These are phyloP conservation scores for Colletotrichum endophyticum DNA, from an alignment of 2,329 filamentous ascomycete species.

Conservation along the genomic window DNA sequence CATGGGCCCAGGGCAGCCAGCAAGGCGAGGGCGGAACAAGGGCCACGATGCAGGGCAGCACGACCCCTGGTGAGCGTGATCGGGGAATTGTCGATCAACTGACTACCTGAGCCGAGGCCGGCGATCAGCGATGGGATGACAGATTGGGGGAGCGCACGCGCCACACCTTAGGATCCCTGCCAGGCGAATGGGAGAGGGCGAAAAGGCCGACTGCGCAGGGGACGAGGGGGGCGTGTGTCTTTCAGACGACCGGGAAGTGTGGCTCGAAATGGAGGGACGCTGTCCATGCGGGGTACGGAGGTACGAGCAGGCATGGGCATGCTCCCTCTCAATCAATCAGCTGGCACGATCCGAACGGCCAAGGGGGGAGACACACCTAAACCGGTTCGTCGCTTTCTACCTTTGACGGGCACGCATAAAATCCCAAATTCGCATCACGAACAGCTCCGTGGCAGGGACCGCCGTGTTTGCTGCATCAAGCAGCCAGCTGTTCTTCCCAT, in stretches of 20 bases:
- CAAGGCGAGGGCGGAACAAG: neutral
- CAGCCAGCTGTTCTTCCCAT: neutral
- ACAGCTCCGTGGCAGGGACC: neutral
- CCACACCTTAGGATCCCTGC: slow-evolving; percentile 10
- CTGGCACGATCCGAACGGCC: neutral
- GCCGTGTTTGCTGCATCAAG: neutral
- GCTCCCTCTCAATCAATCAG: neutral
- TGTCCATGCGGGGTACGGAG: slow-evolving; percentile 8
- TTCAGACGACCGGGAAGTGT: neutral
- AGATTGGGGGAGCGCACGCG: slow-evolving; percentile 8
- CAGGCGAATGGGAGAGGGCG: slow-evolving; percentile 8
- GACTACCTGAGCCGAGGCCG: slow-evolving; percentile 17
- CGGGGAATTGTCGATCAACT: slow-evolving; percentile 18
- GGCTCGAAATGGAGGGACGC: neutral
- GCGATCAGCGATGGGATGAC: slow-evolving; percentile 21
- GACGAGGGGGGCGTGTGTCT: neutral
- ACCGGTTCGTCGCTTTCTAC: neutral
- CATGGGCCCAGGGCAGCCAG: neutral
- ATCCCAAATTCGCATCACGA: neutral
- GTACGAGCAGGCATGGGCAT: slow-evolving; percentile 1
- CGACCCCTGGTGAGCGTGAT: slow-evolving; percentile 9
- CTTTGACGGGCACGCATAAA: neutral
- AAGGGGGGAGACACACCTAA: neutral
- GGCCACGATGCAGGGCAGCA: slow-evolving; percentile 2
- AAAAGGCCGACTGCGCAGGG: neutral